These are phyloP conservation scores for Dacryopinax primogenitus DNA, from an alignment of 768 basidiomycete genomes.

Conservation along the genomic window DNA sequence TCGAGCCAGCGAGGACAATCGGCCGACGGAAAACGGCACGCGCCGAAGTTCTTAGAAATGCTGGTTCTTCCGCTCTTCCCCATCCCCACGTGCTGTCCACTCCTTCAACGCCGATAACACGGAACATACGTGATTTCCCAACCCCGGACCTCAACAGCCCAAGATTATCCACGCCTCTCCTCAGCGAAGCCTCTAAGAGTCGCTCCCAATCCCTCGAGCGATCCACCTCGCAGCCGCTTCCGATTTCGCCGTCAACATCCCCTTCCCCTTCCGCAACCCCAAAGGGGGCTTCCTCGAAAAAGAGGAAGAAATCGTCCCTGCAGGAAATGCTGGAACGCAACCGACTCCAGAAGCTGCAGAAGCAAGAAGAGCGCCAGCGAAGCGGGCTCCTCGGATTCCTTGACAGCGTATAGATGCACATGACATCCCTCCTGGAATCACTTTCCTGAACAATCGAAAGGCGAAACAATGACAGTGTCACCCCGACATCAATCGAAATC, in stretches of 20 bases:
- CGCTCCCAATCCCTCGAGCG: not conserved
- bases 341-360: conserved; percentile 32
- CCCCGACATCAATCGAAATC: too few relatives aligned
- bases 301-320: conserved; percentile 44
- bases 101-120: conserved; percentile 18
- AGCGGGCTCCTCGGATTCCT: not conserved
- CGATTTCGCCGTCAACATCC: not conserved
- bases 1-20: not conserved
- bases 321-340: conserved; percentile 54
- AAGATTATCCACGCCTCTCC: not conserved
- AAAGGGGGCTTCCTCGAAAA: not conserved
- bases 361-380: conserved; percentile 25
- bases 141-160: not conserved
- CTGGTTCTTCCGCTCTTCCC: not conserved
- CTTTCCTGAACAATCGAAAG: too few relatives aligned
- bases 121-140: conserved; percentile 12
- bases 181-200: not conserved
- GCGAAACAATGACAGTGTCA: too few relatives aligned
- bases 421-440: too few relatives aligned
- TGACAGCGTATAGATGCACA: not conserved
- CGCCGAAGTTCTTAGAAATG: not conserved
- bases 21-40: not conserved
- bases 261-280: not conserved
- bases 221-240: not conserved
- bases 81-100: not conserved